Evolutionary conservation across 2,329 filamentous ascomycete species (phyloP), one percentile per base, ranked within the genome.

Genomic region (Dactylellina cionopaga): DNA sequence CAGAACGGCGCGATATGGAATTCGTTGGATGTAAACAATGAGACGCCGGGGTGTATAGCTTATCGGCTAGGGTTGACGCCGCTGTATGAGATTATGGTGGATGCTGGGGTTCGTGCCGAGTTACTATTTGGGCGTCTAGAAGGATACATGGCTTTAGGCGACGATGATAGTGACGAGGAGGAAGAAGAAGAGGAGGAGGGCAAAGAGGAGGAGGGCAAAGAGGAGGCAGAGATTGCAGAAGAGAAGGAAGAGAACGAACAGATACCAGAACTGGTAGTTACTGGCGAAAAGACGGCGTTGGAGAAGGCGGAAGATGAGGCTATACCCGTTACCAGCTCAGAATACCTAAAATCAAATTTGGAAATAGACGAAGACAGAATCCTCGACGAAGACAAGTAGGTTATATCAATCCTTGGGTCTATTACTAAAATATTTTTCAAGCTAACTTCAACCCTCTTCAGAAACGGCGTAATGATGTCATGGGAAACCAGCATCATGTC

Each of bases 1-100:
- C 86, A 93, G 78, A 90, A 90, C 76, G 95, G 95, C 29, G 95
- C 92, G 9, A 97, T 98, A 76, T 99, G 95, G 95, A 99, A 99
- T 82, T 93, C 97, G 79, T 83, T 98, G 63, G 92, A 98, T 80
- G 82, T 84, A 75, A 89, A 91, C 76, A 86, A 92, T 77, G 94
- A 98, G 83, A 98, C 95, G 2, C 92, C 95, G 0, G 95, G 92
- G 5, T 98, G 94, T 79, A 83, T 97, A 43, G 95, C 95, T 6
- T 84, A 85, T 47, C 79, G 87, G 46, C 75, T 97, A 22, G 89
- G 90, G 0, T 83, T 91, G 77, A 84, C 81, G 59, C 85, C 87
- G 52, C 81, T 97, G 33, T 98, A 99, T 79, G 86, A 90, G 39
- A 80, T 92, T 65, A 91, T 94, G 79, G 90, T 98, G 5, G 91